Conservation (phyloP, 176 grass and related monocot genomes). For the Bonia amplexicaulis region DNA sequence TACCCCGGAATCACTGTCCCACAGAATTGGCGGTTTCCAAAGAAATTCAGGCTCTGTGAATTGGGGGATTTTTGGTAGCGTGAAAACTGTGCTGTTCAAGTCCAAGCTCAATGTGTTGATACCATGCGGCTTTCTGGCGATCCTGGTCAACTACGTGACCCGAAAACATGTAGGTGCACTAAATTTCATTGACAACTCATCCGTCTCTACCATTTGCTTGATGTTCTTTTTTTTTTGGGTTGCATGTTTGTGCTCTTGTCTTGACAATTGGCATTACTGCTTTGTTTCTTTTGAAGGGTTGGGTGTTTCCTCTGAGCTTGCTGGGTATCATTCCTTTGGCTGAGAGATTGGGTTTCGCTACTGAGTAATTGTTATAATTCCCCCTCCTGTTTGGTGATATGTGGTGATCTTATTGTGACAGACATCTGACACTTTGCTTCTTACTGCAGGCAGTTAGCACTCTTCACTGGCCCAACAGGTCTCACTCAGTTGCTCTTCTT, state of each 20-base stretch:
- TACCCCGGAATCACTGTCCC: slow-evolving; percentile 1
- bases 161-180: slow-evolving; percentile 39
- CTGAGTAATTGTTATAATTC: slow-evolving; percentile 35
- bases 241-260: background rate
- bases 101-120: slow-evolving; percentile 67
- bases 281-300: slow-evolving; percentile 40
- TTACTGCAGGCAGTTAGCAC: slow-evolving; percentile 56
- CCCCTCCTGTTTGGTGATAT: background rate
- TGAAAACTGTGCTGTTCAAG: slow-evolving; percentile 47
- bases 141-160: slow-evolving; percentile 39
- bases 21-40: slow-evolving; percentile 5
- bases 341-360: slow-evolving; percentile 65
- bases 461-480: slow-evolving; percentile 84
- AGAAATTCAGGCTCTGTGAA: slow-evolving; percentile 1
- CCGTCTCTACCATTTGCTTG: background rate
- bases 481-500: slow-evolving; percentile 7
- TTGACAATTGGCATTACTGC: background rate
- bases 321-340: slow-evolving; percentile 81
- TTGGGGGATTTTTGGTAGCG: slow-evolving; percentile 27
- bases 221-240: slow-evolving; percentile 5
- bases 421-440: slow-evolving; percentile 25
- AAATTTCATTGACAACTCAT: background rate
- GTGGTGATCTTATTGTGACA: background rate
- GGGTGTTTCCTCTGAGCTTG: slow-evolving; percentile 68
- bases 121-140: slow-evolving; percentile 59